A percentile compares a stretch with the other conserved stretches of the same genome.
Evolutionary conservation across 306 rosid species (phyloP).

Genomic region (Bauhinia variegata): DNA sequence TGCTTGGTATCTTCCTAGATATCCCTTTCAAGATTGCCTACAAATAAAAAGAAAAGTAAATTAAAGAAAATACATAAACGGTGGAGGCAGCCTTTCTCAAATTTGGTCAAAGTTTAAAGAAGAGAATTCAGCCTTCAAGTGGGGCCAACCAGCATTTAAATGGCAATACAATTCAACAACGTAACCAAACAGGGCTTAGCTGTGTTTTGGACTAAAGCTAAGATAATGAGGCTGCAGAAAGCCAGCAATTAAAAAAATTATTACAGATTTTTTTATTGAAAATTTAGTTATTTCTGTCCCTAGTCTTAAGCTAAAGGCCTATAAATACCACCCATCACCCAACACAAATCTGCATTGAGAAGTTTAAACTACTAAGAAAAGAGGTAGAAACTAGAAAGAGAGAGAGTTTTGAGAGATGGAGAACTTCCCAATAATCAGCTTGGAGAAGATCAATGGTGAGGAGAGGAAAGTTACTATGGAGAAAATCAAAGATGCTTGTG

Average conservation of each 20-base stretch:
- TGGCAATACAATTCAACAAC: slow-evolving; percentile 38
- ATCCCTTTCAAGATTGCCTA: slow-evolving; percentile 13
- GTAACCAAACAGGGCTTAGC: slow-evolving; percentile 34
- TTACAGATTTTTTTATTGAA: neutral
- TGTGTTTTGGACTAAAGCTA: slow-evolving; percentile 4
- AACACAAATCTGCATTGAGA: slow-evolving; percentile 20
- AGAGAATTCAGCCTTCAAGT: slow-evolving; percentile 29
- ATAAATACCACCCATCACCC: slow-evolving; percentile 42
- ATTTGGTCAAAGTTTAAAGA: slow-evolving; percentile 32
- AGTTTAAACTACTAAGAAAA: slow-evolving; percentile 17
- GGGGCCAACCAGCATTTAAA: slow-evolving; percentile 22
- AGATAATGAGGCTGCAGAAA: neutral
- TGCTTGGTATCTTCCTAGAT: slow-evolving; percentile 32
- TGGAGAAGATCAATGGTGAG: slow-evolving; percentile 69
- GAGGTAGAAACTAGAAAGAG: slow-evolving; percentile 3
- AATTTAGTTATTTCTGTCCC: neutral
- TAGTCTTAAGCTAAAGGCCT: slow-evolving; percentile 10
- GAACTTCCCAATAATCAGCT: slow-evolving; percentile 76
- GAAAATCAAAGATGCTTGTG: slow-evolving; percentile 85
- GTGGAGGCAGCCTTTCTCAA: neutral
- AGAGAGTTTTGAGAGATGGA: slow-evolving; percentile 48
- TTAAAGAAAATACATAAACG: neutral
- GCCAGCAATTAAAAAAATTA: slow-evolving; percentile 8
- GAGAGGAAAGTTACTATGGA: slow-evolving; percentile 61
- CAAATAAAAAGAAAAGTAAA: neutral